Evolutionary conservation across 164 flowering plant genomes (phyloP), one percentile per base, ranked within the genome.

Genomic region (Hamamelis virginiana): DNA sequence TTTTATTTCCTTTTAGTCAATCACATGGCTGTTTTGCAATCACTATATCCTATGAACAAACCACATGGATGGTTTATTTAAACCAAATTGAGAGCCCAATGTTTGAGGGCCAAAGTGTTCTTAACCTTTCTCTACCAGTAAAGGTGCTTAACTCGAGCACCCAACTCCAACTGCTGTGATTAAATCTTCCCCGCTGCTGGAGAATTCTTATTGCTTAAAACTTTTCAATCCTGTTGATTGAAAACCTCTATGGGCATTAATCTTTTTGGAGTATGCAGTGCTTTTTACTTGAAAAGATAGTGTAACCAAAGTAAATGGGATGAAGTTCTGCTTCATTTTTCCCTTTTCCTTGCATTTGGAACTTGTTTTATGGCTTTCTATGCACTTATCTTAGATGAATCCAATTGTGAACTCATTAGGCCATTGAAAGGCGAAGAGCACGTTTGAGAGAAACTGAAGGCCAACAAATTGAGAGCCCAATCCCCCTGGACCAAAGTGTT

Each of bases 361-460:
- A 33, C 8, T 41, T 16, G 18, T 4, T 47, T 60, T 21, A 9
- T 57, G 19, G 19, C 18, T 9, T 45, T 38, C 13, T 1, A 15
- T 15, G 9, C 8, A 33, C 41, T 33, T 33, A 33, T 33, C 16
- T 8, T 45, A 22, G 47, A 15, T 25, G 15, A 33, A 1, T 8
- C 14, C 44, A 43, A 18, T 16, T 16, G 3, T 43, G 33, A 18
- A 53, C 6, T 61, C 8, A 27, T 43, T 68, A 93, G 98, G 97
- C 94, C 4, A 78, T 87, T 67, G 93, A 94, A 77, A 86, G 90
- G 78, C 87, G 90, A 69, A 85, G 94, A 74, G 78, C 78, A 73
- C 84, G 81, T 28, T 22, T 77, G 72, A 58, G 83, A 78, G 86
- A 76, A 48, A 74, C 65, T 12, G 84, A 75, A 27, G 81, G 80